Conservation (phyloP, 1,284 basidiomycete species). For the Cryptococcus wingfieldii region DNA sequence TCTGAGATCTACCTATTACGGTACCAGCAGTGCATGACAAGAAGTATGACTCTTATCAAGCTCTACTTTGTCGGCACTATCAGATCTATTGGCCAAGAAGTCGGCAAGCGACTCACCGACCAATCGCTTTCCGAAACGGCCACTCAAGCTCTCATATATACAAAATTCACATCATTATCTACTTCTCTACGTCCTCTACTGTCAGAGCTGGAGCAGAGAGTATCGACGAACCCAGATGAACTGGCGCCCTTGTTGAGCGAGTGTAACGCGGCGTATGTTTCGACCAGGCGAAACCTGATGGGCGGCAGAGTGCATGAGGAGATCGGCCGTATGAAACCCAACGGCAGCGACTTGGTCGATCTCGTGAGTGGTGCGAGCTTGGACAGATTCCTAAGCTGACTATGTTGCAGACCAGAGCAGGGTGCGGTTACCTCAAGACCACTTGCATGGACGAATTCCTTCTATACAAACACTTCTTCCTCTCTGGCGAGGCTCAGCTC, state of each 20-base stretch:
- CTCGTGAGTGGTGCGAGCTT: slow-evolving; percentile 55
- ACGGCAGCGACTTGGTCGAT: slow-evolving; percentile 73
- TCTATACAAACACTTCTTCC: slow-evolving; percentile 77
- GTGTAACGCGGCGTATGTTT: slow-evolving; percentile 78
- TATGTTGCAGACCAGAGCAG: slow-evolving; percentile 66
- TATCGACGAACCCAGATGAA: slow-evolving; percentile 62
- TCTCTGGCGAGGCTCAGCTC: slow-evolving; percentile 71
- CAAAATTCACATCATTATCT: slow-evolving; percentile 72
- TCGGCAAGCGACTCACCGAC: slow-evolving; percentile 66
- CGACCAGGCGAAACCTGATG: slow-evolving; percentile 64
- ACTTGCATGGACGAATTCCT: slow-evolving; percentile 82
- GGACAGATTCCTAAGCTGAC: neutral
- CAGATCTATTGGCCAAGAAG: slow-evolving; percentile 66
- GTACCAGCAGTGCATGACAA: slow-evolving; percentile 91
- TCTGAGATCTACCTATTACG: slow-evolving; percentile 84
- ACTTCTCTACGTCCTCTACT: slow-evolving; percentile 69
- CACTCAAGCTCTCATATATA: slow-evolving; percentile 78
- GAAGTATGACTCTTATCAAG: slow-evolving; percentile 92
- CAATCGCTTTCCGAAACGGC: slow-evolving; percentile 80
- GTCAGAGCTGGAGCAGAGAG: slow-evolving; percentile 75
- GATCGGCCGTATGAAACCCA: slow-evolving; percentile 72
- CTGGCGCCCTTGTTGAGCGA: slow-evolving; percentile 70
- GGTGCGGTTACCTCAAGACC: slow-evolving; percentile 84
- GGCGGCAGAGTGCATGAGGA: slow-evolving; percentile 69
- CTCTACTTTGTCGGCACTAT: slow-evolving; percentile 86